Evolutionary conservation across 2,329 filamentous ascomycete genomes (phyloP).

Genomic region (Fusarium luffae): DNA sequence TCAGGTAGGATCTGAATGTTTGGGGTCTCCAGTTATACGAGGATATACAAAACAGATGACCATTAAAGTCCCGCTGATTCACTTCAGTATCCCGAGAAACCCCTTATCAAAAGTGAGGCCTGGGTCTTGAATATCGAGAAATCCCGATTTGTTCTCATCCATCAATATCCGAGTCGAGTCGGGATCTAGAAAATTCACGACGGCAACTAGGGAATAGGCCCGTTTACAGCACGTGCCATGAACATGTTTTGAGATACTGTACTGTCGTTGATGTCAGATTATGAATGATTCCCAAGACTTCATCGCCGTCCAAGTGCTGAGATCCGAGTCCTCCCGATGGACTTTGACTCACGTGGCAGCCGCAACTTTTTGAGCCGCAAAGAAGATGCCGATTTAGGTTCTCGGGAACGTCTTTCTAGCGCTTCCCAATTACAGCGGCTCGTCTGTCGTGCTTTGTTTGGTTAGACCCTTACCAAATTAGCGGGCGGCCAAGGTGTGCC

Average conservation of each 20-base stretch:
- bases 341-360: conserved; percentile 36
- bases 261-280: conserved; percentile 6
- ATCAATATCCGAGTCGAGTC: conserved; percentile 5
- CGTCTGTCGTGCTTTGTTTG: conserved; percentile 12
- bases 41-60: conserved; percentile 8
- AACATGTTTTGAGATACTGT: background rate
- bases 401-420: conserved; percentile 9
- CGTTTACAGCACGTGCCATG: conserved; percentile 20
- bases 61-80: background rate
- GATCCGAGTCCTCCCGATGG: conserved; percentile 42
- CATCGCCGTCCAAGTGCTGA: background rate
- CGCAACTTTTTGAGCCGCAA: conserved; percentile 27
- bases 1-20: background rate
- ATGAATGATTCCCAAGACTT: conserved; percentile 10
- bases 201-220: conserved; percentile 10
- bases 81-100: conserved; percentile 1
- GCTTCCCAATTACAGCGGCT: conserved; percentile 18
- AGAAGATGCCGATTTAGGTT: conserved; percentile 11
- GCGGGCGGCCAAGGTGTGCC: conserved; percentile 15
- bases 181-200: background rate
- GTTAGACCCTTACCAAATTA: conserved; percentile 5
- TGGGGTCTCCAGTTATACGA: background rate
- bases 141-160: conserved; percentile 7
- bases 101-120: background rate
- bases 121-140: conserved; percentile 13